These are phyloP conservation scores for Clonostachys rhizophaga DNA, from an alignment of 2,329 filamentous ascomycete genomes.

Conservation along the genomic window DNA sequence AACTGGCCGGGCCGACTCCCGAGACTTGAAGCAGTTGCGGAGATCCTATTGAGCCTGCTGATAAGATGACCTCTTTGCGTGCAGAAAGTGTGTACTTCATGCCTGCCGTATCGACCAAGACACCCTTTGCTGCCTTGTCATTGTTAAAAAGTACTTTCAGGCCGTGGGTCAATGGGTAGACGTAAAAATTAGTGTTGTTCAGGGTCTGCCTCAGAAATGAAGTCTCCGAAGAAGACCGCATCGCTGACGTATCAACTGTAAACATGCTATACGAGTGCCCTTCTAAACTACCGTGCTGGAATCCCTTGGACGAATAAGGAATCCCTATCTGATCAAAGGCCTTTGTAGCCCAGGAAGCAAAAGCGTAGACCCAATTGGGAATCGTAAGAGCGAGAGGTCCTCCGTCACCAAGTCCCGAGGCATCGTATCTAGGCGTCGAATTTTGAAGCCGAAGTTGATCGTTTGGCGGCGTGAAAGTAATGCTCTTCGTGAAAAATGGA, in stretches of 20 bases:
- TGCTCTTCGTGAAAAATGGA: constrained; percentile 21
- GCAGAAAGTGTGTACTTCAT: constrained; percentile 7
- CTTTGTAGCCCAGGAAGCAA: constrained; percentile 10
- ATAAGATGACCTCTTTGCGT: constrained; percentile 2
- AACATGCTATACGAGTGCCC: constrained; percentile 10
- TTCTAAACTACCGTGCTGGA: constrained; percentile 10
- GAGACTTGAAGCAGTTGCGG: constrained; percentile 28
- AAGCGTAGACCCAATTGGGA: constrained; percentile 12
- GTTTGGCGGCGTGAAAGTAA: constrained; percentile 20
- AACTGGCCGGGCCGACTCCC: constrained; percentile 23
- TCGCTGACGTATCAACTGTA: constrained; percentile 4
- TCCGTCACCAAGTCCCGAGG: constrained; percentile 5
- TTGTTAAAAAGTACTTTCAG: constrained; percentile 36
- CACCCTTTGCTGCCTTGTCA: constrained; percentile 7
- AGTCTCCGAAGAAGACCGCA: constrained; percentile 13
- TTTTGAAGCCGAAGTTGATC: constrained; percentile 7
- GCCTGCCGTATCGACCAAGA: neutral
- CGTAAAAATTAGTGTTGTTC: constrained; percentile 19
- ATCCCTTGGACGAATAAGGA: constrained; percentile 8
- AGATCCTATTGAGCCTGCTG: constrained; percentile 22
- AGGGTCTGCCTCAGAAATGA: constrained; percentile 19
- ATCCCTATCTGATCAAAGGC: constrained; percentile 16
- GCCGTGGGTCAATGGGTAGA: constrained; percentile 34
- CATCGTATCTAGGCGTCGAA: constrained; percentile 7
- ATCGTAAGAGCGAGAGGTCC: constrained; percentile 16